Percentiles rank a stretch among this genome's conserved stretches.
Conservation (phyloP, 306 rosid genomes). For the Aeschynomene evenia region DNA sequence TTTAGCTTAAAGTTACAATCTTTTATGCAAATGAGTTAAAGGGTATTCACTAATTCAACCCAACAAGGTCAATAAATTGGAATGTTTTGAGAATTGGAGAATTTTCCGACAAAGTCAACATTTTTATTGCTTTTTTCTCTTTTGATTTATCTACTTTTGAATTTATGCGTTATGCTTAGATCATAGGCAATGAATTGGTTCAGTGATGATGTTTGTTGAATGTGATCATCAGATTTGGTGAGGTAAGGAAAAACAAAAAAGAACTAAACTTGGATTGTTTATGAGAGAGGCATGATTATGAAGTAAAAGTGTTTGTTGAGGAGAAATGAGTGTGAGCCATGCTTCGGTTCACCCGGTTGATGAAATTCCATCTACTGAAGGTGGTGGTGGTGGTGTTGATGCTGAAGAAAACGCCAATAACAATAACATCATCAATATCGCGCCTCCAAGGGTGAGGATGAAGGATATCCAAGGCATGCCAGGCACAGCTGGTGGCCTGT, state of each 20-base stretch:
- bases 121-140: not conserved
- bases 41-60: not conserved
- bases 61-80: not conserved
- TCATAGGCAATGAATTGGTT: conserved; percentile 2
- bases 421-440: conserved; percentile 31
- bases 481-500: conserved; percentile 79
- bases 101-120: not conserved
- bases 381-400: conserved; percentile 25
- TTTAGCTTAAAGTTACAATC: conserved; percentile 20
- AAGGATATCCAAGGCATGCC: conserved; percentile 91
- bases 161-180: not conserved
- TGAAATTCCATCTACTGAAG: conserved; percentile 54
- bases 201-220: conserved; percentile 9
- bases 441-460: conserved; percentile 73
- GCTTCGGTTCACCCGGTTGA: conserved; percentile 87
- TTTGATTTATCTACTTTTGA: not conserved
- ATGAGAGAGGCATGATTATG: conserved; percentile 41
- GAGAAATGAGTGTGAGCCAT: conserved; percentile 84
- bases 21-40: not conserved
- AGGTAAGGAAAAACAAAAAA: not conserved
- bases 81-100: not conserved
- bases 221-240: conserved; percentile 35
- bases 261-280: not conserved
- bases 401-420: conserved; percentile 35
- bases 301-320: conserved; percentile 38